Evolutionary conservation across 768 basidiomycete species (phyloP).

Genomic region (Phlegmacium glaucopus): DNA sequence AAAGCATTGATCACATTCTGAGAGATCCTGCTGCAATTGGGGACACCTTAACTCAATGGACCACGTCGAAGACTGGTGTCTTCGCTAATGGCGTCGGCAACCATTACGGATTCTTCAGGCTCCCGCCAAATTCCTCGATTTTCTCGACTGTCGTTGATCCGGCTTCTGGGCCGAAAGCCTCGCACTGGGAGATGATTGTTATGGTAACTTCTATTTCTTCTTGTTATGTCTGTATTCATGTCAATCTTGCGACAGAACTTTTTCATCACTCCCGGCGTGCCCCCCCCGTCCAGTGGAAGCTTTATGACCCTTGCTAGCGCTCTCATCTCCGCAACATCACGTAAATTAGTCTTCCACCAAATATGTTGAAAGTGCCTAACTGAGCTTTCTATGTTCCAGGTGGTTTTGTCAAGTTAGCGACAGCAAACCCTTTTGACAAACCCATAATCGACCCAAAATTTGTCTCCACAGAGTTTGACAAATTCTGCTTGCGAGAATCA

Average conservation of each 20-base stretch:
- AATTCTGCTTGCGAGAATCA: conserved; percentile 21
- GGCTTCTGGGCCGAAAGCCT: conserved; percentile 11
- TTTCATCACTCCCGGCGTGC: conserved; percentile 10
- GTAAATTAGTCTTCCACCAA: conserved; percentile 17
- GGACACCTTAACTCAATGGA: conserved; percentile 24
- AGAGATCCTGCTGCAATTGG: neutral
- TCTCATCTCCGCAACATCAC: conserved; percentile 32
- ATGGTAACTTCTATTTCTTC: conserved; percentile 23
- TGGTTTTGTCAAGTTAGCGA: conserved; percentile 36
- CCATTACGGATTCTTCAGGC: conserved; percentile 25
- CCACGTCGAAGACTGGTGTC: conserved; percentile 26
- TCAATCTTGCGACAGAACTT: too few species aligned
- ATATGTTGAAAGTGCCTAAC: neutral
- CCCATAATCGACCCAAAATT: conserved; percentile 51
- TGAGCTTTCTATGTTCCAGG: conserved; percentile 18
- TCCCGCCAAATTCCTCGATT: conserved; percentile 25
- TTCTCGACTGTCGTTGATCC: conserved; percentile 15
- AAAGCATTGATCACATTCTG: conserved; percentile 7
- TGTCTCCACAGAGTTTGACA: conserved; percentile 30
- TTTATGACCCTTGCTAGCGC: conserved; percentile 25
- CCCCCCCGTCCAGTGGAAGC: conserved; percentile 23
- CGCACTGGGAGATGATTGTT: conserved; percentile 27
- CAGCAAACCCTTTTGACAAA: conserved; percentile 40
- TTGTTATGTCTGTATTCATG: too few species aligned
- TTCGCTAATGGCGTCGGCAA: conserved; percentile 31